Evolutionary conservation across 441 rosid species (phyloP).

Genomic region (Gossypium lobatum): DNA sequence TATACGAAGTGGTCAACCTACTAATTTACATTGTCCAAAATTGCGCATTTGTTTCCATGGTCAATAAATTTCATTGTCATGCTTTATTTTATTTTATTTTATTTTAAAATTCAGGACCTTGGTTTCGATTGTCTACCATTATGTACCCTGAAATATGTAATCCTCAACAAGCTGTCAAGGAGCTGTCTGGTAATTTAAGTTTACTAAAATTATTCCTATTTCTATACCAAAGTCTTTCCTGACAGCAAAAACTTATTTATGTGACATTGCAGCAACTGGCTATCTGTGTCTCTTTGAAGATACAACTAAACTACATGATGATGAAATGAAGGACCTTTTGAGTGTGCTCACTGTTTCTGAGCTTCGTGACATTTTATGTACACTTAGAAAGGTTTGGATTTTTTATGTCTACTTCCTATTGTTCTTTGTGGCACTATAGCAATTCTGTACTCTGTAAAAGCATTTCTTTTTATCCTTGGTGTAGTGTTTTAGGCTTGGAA

Average conservation of each 20-base stretch:
- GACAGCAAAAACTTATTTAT: conserved; percentile 13
- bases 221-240: neutral
- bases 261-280: conserved; percentile 44
- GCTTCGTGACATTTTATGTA: conserved; percentile 55
- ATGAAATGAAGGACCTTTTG: conserved; percentile 43
- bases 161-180: conserved; percentile 47
- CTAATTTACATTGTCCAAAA: neutral
- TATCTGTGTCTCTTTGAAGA: conserved; percentile 36
- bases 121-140: conserved; percentile 74
- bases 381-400: conserved; percentile 47
- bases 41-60: neutral
- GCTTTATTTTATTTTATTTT: neutral
- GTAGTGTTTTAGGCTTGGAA: neutral
- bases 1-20: neutral
- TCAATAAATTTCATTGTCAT: neutral
- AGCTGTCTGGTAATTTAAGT: conserved; percentile 49
- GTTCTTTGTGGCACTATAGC: neutral
- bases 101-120: conserved; percentile 48
- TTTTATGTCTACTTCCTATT: neutral
- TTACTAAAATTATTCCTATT: conserved; percentile 3
- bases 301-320: conserved; percentile 31
- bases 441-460: neutral
- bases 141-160: conserved; percentile 62
- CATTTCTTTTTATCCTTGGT: neutral
- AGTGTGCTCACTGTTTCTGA: conserved; percentile 51